Percentiles rank a stretch among this genome's conserved stretches.
Evolutionary conservation across 305 asterid genomes (phyloP).

Genomic region (Solanum hybrid): DNA sequence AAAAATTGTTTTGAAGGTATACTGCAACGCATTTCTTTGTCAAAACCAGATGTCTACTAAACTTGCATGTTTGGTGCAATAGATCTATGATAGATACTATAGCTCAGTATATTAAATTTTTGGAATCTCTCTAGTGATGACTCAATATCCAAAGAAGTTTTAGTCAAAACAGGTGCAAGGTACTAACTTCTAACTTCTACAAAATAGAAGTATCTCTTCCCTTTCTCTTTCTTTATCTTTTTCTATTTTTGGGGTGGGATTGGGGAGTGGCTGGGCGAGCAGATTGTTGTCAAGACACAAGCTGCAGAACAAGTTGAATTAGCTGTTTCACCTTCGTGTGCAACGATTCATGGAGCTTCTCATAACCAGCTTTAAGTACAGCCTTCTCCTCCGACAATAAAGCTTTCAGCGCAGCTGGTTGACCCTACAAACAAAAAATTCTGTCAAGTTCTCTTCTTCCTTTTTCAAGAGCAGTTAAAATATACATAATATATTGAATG

Average conservation of each 20-base stretch:
- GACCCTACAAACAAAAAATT: constrained; percentile 29
- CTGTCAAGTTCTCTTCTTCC: neutral
- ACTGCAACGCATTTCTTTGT: neutral
- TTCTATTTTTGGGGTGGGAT: neutral
- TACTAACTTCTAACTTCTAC: neutral
- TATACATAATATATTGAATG: neutral
- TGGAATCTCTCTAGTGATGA: neutral
- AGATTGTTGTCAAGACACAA: neutral
- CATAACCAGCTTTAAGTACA: constrained; percentile 75
- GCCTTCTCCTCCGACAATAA: constrained; percentile 81
- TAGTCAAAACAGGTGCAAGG: neutral
- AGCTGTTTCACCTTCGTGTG: constrained; percentile 36
- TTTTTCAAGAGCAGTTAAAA: neutral
- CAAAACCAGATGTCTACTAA: neutral
- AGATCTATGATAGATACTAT: neutral
- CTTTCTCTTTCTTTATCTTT: neutral
- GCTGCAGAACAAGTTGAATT: neutral
- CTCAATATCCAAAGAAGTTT: neutral
- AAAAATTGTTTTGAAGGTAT: neutral
- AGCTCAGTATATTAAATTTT: neutral
- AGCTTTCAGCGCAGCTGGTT: constrained; percentile 65
- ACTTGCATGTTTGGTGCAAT: neutral
- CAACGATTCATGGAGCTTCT: constrained; percentile 65
- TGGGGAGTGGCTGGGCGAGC: neutral
- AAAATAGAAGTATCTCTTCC: neutral